Base-by-base conservation (phyloP, 306 rosid species). In the Erythrophleum fordii region DNA sequence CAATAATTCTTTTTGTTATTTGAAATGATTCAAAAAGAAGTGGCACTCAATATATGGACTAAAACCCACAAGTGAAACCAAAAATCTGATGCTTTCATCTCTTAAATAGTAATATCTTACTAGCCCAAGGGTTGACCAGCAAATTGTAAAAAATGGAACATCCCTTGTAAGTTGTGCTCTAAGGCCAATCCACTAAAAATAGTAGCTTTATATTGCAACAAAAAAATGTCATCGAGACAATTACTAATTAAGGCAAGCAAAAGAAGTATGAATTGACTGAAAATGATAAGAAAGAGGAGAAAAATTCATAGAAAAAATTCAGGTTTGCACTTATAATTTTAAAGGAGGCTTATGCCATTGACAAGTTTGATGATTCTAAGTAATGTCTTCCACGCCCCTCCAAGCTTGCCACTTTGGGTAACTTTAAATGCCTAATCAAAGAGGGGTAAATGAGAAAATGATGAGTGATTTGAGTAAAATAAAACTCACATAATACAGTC, bases 41-140 rank as follows among this genome's bases (percentile, higher is more conserved):
- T 26, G 75, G 20, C 61, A 53, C 62, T 87, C 79, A 78, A 74
- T 46, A 83, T 59, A 73, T 58, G 65, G 56, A 53, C 83, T 26
- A 28, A 84, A 65, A 82, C 73, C 51, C 70, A 22, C 59, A 59
- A 52, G 20, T 79, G 51, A 67, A 65, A 53, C 55, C 5, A 62
- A 58, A 28, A 72, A 23, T 35, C 41, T 51, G 34, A 41, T 37
- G 56, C 64, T 53, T 77, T 75, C 70, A 51, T 39, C 59, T 6
- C 35, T 69, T 25, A 75, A 65, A 22, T 25, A 74, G 59, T 51
- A 45, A 75, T 45, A 44, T 83, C 90, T 86, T 82, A 94, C 98
- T 23, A 93, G 98, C 85, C 92, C 98, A 60, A 94, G 97, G 70
- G 93, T 89, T 52, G 96, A 81, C 98, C 98, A 94, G 88, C 97